Evolutionary conservation across 2,329 filamentous ascomycete genomes (phyloP).

Genomic region (Apiospora saccharicola): DNA sequence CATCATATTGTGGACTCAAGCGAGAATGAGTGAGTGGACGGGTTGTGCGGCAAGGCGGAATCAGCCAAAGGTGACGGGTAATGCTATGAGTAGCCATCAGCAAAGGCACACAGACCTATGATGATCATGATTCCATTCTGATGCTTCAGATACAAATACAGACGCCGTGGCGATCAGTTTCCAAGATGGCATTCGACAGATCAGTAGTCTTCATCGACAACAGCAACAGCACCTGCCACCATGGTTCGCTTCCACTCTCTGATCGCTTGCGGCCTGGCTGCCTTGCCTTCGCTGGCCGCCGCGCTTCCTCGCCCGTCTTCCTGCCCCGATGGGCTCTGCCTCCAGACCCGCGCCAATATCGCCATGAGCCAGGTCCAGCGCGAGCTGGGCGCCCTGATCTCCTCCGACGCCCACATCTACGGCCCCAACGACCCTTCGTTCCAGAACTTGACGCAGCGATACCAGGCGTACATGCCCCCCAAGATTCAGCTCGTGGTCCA

Average conservation of each 20-base stretch:
- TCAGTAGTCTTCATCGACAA: not conserved
- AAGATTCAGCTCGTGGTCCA: constrained; percentile 54
- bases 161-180: not conserved
- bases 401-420: not conserved
- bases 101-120: not conserved
- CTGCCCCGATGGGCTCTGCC: not conserved
- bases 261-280: not conserved
- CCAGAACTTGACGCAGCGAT: constrained; percentile 47
- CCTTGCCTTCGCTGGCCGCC: too few species aligned
- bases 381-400: not conserved
- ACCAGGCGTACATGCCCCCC: constrained; percentile 54
- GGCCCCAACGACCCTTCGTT: constrained; percentile 50
- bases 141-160: not conserved
- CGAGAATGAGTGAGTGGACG: not conserved
- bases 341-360: not conserved
- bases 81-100: not conserved
- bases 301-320: not conserved
- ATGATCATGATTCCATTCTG: not conserved
- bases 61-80: too few species aligned
- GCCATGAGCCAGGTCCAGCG: not conserved
- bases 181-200: too few species aligned
- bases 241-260: not conserved
- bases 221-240: not conserved
- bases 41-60: not conserved
- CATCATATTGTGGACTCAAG: not conserved